These are phyloP conservation scores for Aspergillus campestris DNA, from an alignment of 495 filamentous ascomycete species.

Conservation along the genomic window DNA sequence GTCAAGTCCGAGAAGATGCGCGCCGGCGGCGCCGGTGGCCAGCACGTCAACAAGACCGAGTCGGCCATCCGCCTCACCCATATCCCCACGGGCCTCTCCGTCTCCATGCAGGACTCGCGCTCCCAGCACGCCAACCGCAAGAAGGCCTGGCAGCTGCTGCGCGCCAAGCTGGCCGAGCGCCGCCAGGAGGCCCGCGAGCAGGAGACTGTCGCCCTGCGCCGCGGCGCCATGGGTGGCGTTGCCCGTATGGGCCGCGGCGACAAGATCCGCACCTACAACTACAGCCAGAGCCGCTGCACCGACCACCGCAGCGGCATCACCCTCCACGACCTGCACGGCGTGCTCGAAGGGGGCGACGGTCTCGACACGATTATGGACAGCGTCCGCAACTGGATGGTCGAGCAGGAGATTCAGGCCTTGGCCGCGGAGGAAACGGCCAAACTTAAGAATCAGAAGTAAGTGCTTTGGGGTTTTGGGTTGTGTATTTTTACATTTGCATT, in stretches of 20 bases:
- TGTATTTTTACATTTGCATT: not conserved
- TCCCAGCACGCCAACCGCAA: slow-evolving; percentile 86
- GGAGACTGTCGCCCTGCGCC: slow-evolving; percentile 59
- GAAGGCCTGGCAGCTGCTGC: slow-evolving; percentile 76
- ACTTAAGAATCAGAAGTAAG: not conserved
- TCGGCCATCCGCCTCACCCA: slow-evolving; percentile 92
- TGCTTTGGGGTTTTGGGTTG: not conserved
- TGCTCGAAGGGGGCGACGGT: slow-evolving; percentile 62
- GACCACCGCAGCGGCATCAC: slow-evolving; percentile 85
- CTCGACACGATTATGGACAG: slow-evolving; percentile 75
- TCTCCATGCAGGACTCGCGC: slow-evolving; percentile 84
- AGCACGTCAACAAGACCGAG: slow-evolving; percentile 98
- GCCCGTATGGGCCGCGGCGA: slow-evolving; percentile 78
- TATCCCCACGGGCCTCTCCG: slow-evolving; percentile 74
- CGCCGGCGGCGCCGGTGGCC: slow-evolving; percentile 83
- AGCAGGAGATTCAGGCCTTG: slow-evolving; percentile 66
- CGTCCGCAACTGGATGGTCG: slow-evolving; percentile 68
- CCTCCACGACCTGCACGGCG: slow-evolving; percentile 71
- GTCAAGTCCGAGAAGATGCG: slow-evolving; percentile 87
- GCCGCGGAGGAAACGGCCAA: slow-evolving; percentile 40
- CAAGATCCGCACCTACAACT: slow-evolving; percentile 96
- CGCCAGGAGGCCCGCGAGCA: slow-evolving; percentile 80
- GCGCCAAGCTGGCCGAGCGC: slow-evolving; percentile 72
- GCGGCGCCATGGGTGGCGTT: slow-evolving; percentile 67
- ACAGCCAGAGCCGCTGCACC: slow-evolving; percentile 82